Base-by-base conservation (phyloP, 2,329 filamentous ascomycete genomes). In the Nemania sp. region DNA sequence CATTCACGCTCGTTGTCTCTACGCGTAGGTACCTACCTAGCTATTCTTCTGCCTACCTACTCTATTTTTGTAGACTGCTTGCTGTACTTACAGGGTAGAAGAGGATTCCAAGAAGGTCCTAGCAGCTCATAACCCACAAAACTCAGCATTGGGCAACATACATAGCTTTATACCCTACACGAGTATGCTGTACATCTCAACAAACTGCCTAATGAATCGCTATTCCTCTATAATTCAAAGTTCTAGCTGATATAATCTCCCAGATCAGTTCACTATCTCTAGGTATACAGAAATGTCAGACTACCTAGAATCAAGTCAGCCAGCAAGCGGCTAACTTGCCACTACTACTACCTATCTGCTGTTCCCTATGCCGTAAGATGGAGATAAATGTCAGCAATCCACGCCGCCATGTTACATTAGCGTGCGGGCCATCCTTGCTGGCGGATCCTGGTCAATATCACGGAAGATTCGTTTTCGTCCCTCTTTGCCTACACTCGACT, bases 361-460 rank as follows among this genome's bases (percentile, higher is more conserved):
- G 27, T 24, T 7, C 7, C 6, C 41, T 62, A 53, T 63, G 54
- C 64, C 51, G 64, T 67, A 55, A 67, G 64, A 67, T 52, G 55
- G 18, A n/a, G n/a, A n/a, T n/a, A 6, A 53, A 55, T 63, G 64
- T 67, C 64, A 67, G 64, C 64, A 63, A 26, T 8, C 29, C 47
- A 22, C 58, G 52, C 58, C 53, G 26, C 24, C 22, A 54, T 38
- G 53, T 57, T 22, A 43, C 53, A 57, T 57, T 49, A 20, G 27
- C n/a, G 27, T 47, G 59, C 35, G 38, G 7, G 15, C 20, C 15
- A 45, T 38, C 64, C 65, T 59, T 51, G 56, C 26, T 41, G 24
- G 5, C 27, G 22, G 55, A 64, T 20, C 55, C 66, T 53, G 56
- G 62, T 38, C 62, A n/a, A n/a, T 60, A 26, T 51, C 51, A 51